Evolutionary conservation across 2,329 filamentous ascomycete species (phyloP).

Genomic region (Sarocladiaceae sp.): DNA sequence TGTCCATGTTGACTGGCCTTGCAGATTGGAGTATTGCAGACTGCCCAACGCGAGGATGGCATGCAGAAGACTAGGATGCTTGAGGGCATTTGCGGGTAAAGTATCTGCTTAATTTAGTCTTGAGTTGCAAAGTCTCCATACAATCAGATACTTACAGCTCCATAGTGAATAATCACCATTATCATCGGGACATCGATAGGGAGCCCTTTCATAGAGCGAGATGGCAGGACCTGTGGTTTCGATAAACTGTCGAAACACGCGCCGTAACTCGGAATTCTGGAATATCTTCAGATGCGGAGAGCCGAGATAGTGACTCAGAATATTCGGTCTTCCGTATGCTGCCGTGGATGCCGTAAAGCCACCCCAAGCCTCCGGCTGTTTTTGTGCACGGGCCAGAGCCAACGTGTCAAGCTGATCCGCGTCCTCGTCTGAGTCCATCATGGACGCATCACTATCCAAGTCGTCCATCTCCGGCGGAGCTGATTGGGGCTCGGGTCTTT

Average conservation of each 20-base stretch:
- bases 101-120: slow-evolving; percentile 48
- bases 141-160: slow-evolving; percentile 45
- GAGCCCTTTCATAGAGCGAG: slow-evolving; percentile 82
- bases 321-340: background rate
- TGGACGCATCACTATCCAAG: slow-evolving; percentile 55
- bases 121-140: background rate
- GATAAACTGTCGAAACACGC: slow-evolving; percentile 86
- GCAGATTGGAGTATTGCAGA: slow-evolving; percentile 81
- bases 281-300: background rate
- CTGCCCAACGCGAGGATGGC: slow-evolving; percentile 85
- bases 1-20: slow-evolving; percentile 68
- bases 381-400: slow-evolving; percentile 1
- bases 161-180: slow-evolving; percentile 48
- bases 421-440: slow-evolving; percentile 59
- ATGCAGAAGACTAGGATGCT: slow-evolving; percentile 82
- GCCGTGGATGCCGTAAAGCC: slow-evolving; percentile 21
- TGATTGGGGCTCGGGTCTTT: background rate
- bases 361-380: background rate
- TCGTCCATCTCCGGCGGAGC: background rate
- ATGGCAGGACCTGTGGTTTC: slow-evolving; percentile 82
- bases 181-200: slow-evolving; percentile 57
- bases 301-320: slow-evolving; percentile 19
- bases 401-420: slow-evolving; percentile 14
- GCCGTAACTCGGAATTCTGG: background rate
- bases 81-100: slow-evolving; percentile 77